Evolutionary conservation across 73 alveolate genomes (phyloP).

Genomic region (Loxodes magnus): DNA sequence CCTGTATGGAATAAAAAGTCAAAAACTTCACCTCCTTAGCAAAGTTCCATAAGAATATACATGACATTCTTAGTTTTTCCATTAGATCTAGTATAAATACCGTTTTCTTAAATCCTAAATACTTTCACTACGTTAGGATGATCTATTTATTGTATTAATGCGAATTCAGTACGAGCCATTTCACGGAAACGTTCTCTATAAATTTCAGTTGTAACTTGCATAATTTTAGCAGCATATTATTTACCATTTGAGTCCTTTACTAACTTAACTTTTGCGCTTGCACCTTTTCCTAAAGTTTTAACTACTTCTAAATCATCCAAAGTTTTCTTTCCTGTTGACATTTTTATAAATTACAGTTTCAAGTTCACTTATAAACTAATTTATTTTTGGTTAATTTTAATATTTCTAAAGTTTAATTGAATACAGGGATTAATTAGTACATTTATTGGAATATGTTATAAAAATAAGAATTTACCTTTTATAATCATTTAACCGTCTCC

Average conservation of each 20-base stretch:
- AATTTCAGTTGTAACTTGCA: slow-evolving; percentile 20
- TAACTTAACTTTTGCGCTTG: slow-evolving; percentile 31
- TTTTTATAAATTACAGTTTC: too few relatives aligned
- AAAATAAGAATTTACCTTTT: too few relatives aligned
- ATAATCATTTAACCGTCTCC: too few relatives aligned
- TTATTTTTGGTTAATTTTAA: too few relatives aligned
- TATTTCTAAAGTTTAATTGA: too few relatives aligned
- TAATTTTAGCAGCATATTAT: slow-evolving; percentile 33
- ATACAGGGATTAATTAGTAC: too few relatives aligned
- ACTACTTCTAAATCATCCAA: slow-evolving; percentile 7
- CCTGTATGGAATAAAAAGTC: slow-evolving; percentile 66
- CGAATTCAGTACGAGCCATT: slow-evolving; percentile 34
- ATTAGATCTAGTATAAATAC: slow-evolving; percentile 13
- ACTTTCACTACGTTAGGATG: slow-evolving; percentile 45
- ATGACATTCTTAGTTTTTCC: slow-evolving; percentile 20
- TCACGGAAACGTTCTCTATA: slow-evolving; percentile 15
- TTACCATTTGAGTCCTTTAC: slow-evolving; percentile 5
- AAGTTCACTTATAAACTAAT: too few relatives aligned
- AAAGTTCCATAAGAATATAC: slow-evolving; percentile 53
- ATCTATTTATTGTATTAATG: slow-evolving; percentile 24
- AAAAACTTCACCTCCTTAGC: slow-evolving; percentile 72
- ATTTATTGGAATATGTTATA: too few relatives aligned
- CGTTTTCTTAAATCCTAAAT: slow-evolving; percentile 22
- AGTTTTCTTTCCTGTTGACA: too few relatives aligned
- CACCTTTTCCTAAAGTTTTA: slow-evolving; percentile 46